Conservation (phyloP, 495 filamentous ascomycete species). For the Paragyromitra xinjiangensis region DNA sequence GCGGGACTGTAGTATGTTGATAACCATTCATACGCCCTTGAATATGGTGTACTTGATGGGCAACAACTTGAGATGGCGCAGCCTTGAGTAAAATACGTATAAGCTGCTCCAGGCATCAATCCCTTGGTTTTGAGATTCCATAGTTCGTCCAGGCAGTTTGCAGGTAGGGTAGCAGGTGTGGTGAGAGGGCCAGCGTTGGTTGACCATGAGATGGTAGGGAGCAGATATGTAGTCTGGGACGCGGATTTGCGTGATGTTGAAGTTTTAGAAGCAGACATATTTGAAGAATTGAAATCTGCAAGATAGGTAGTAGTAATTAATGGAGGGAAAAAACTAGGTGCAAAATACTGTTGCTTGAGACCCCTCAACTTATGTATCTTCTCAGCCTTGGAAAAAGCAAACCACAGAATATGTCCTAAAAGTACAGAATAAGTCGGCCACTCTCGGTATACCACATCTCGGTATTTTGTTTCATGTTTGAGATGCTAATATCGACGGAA, state of each 20-base stretch:
- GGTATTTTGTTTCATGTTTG: background rate
- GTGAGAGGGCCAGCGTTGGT: constrained; percentile 24
- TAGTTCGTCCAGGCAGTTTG: constrained; percentile 4
- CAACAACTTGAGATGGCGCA: constrained; percentile 33
- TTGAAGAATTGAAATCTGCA: background rate
- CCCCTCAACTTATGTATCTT: background rate
- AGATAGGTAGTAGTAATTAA: background rate
- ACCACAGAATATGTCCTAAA: background rate
- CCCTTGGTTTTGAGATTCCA: constrained; percentile 26
- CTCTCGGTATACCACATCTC: background rate
- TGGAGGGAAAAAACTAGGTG: background rate
- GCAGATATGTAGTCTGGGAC: background rate
- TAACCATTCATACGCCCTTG: constrained; percentile 27
- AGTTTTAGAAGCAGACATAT: background rate
- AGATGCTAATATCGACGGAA: background rate
- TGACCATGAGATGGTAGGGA: constrained; percentile 17
- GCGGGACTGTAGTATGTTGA: constrained; percentile 28
- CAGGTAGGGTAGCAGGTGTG: constrained; percentile 16
- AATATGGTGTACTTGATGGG: constrained; percentile 28
- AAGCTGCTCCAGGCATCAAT: constrained; percentile 2
- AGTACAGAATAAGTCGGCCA: background rate
- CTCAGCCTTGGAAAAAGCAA: background rate
- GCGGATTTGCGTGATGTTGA: background rate
- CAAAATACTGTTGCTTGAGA: background rate
- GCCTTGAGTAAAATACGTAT: constrained; percentile 33